phyloP scores from a whole-genome alignment of 2,329 filamentous ascomycete genomes.

The Pseudocercospora fijiensis region DNA sequence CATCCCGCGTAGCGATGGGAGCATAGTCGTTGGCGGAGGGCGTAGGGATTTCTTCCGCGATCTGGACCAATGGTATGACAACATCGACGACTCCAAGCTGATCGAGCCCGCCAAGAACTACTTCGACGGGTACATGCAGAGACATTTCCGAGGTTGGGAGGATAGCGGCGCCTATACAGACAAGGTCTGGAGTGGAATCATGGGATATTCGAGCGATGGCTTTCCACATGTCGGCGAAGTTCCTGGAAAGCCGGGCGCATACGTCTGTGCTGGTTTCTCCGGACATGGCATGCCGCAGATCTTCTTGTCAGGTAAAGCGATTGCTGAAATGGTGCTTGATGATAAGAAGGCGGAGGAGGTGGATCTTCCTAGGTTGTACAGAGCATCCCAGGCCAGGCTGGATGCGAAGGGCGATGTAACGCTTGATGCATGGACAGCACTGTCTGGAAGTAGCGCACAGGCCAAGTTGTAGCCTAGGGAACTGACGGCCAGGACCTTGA shows the following conservation, averaged over 20 bases:
- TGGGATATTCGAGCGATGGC: slow-evolving; percentile 30
- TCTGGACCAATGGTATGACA: slow-evolving; percentile 47
- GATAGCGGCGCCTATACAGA: slow-evolving; percentile 36
- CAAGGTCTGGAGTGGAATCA: slow-evolving; percentile 47
- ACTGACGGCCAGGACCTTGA: not conserved
- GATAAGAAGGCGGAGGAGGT: slow-evolving; percentile 15
- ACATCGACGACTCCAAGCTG: slow-evolving; percentile 47
- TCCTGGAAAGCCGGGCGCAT: slow-evolving; percentile 22
- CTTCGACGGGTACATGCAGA: slow-evolving; percentile 53
- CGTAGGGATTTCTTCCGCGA: slow-evolving; percentile 25
- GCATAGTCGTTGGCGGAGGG: slow-evolving; percentile 49
- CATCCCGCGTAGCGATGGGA: slow-evolving; percentile 48
- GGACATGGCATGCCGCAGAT: slow-evolving; percentile 31
- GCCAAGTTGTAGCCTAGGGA: slow-evolving; percentile 18
- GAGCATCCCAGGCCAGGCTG: slow-evolving; percentile 19
- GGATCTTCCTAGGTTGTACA: slow-evolving; percentile 26
- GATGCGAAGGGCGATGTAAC: slow-evolving; percentile 20
- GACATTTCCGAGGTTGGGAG: slow-evolving; percentile 53
- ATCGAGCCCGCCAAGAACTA: slow-evolving; percentile 47
- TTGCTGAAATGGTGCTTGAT: slow-evolving; percentile 23
- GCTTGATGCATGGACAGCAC: slow-evolving; percentile 20
- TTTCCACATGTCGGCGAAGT: slow-evolving; percentile 30
- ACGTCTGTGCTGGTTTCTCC: slow-evolving; percentile 30
- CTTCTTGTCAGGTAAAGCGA: slow-evolving; percentile 25
- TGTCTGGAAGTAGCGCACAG: slow-evolving; percentile 10